These are phyloP conservation scores for Colletotrichum caudatum DNA, from an alignment of 2,329 filamentous ascomycete genomes.

Conservation along the genomic window DNA sequence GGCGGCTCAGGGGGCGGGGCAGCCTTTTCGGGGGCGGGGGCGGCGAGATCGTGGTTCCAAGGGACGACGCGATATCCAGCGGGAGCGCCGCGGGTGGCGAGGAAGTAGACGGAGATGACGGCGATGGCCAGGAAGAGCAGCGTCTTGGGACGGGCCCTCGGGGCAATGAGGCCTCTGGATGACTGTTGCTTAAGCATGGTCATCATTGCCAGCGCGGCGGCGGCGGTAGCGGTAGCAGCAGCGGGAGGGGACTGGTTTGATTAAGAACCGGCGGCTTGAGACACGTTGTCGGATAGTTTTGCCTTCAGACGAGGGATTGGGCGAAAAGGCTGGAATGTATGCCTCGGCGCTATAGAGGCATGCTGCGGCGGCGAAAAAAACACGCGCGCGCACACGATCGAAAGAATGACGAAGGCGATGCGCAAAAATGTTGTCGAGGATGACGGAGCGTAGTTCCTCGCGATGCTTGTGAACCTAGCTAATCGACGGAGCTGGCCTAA, in stretches of 20 bases:
- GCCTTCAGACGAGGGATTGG: slow-evolving; percentile 19
- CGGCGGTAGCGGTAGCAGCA: slow-evolving; percentile 4
- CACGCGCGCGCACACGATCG: slow-evolving; percentile 4
- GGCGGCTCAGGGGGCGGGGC: slow-evolving; percentile 32
- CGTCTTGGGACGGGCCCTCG: slow-evolving; percentile 56
- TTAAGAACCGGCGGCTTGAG: slow-evolving; percentile 10
- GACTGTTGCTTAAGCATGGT: slow-evolving; percentile 47
- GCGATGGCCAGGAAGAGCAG: slow-evolving; percentile 57
- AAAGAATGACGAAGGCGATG: slow-evolving; percentile 28
- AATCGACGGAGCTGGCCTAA: slow-evolving; percentile 26
- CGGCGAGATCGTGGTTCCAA: slow-evolving; percentile 42
- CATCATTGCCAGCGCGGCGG: slow-evolving; percentile 33
- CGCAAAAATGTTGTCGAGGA: slow-evolving; percentile 2
- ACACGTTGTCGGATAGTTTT: not conserved
- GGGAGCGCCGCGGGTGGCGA: slow-evolving; percentile 54
- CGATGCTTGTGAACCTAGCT: not conserved
- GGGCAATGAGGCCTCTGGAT: slow-evolving; percentile 43
- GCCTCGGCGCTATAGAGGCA: slow-evolving; percentile 38
- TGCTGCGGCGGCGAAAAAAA: slow-evolving; percentile 29
- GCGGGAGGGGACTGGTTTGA: slow-evolving; percentile 12
- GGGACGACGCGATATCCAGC: slow-evolving; percentile 53
- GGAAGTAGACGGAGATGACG: slow-evolving; percentile 57
- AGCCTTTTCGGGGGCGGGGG: slow-evolving; percentile 12
- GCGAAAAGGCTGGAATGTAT: slow-evolving; percentile 11
- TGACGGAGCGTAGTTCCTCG: slow-evolving; percentile 16